Conservation (phyloP, 2,329 filamentous ascomycete genomes). For the Stachybotrys chlorohalonatus region DNA sequence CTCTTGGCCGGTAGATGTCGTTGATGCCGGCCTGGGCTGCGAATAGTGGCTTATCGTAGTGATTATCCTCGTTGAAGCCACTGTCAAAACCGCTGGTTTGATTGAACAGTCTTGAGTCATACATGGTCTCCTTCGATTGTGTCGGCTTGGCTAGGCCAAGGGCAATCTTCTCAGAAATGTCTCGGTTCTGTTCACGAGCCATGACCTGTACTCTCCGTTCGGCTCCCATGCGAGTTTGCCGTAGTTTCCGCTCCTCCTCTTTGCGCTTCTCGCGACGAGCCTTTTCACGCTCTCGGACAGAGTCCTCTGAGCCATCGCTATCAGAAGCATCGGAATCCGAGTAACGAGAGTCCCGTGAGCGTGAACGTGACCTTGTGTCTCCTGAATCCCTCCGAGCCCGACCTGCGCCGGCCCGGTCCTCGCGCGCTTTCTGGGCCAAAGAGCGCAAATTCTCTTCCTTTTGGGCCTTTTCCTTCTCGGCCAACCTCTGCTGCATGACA, state of each 20-base stretch:
- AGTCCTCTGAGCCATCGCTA: conserved; percentile 62
- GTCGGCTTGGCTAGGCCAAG: conserved; percentile 92
- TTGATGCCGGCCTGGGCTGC: conserved; percentile 91
- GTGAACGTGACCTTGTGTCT: conserved; percentile 20
- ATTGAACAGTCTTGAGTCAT: conserved; percentile 92
- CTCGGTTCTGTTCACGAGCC: conserved; percentile 89
- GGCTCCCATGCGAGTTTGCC: conserved; percentile 91
- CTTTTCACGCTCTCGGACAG: conserved; percentile 65
- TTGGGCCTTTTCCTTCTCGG: conserved; percentile 90
- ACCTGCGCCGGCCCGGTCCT: conserved; percentile 56
- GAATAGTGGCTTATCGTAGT: conserved; percentile 95
- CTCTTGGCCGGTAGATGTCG: conserved; percentile 81
- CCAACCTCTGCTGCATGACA: conserved; percentile 89
- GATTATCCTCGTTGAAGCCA: conserved; percentile 95
- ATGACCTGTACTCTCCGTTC: conserved; percentile 88
- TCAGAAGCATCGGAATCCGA: conserved; percentile 38
- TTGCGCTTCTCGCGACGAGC: conserved; percentile 68
- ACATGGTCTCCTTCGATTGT: conserved; percentile 88
- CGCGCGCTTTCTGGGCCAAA: conserved; percentile 83
- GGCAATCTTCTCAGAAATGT: conserved; percentile 95
- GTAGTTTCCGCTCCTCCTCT: conserved; percentile 81
- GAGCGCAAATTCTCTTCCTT: conserved; percentile 88
- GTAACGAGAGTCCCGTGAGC: conserved; percentile 33
- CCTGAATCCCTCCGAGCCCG: conserved; percentile 28
- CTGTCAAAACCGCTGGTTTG: conserved; percentile 83